Base-by-base conservation (phyloP, 345 rosid species). In the Lagerstroemia speciosa region DNA sequence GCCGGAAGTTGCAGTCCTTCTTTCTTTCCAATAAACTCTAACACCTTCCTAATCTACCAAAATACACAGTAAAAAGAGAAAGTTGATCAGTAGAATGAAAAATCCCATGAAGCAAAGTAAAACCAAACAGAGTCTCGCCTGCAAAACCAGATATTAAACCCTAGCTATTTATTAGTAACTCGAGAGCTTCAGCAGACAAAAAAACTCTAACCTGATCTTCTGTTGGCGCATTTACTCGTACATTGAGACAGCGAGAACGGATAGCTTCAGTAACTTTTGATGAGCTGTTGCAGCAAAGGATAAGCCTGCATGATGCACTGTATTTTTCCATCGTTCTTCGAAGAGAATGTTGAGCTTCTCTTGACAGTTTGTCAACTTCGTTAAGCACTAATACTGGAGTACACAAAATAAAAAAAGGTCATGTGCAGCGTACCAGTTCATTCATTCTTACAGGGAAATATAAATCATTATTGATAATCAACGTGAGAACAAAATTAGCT, bases 321-420 rank as follows among this genome's bases (percentile, higher is more conserved):
- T 92, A 94, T 66, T 94, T 94, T 87, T 94, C 99, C 98, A 94
- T 94, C 55, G 99, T 91, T 83, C 98, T 85, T 67, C 99, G 90
- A 31, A 91, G 92, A 75, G 99, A 88, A 86, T 92, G 97, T 8
- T 94, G 99, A 31, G 99, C 99, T 81, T 92, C 98, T 84, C 99
- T 85, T 65, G 97, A 94, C 65, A 94, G 99, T 82, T 88, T 94
- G 93, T 92, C 97, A 68, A 92, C 99, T 80, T 94, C 99, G 82
- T 94, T 91, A 74, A 94, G 87, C 75, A 94, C 96, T 63, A 92
- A 73, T 66, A 94, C 99, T 94, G 83, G 37, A 66, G 33, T 38
- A 65, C 2, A 11, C 20, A 16, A 24, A n/a, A n/a, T n/a, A 38
- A 5, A 3, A n/a, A 65, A 65, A 40, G 4, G 32, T 65, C 31